Percentiles rank a stretch among this genome's conserved stretches.
Evolutionary conservation across 208 protist species (phyloP).

Genomic region (Crithidia sp.): DNA sequence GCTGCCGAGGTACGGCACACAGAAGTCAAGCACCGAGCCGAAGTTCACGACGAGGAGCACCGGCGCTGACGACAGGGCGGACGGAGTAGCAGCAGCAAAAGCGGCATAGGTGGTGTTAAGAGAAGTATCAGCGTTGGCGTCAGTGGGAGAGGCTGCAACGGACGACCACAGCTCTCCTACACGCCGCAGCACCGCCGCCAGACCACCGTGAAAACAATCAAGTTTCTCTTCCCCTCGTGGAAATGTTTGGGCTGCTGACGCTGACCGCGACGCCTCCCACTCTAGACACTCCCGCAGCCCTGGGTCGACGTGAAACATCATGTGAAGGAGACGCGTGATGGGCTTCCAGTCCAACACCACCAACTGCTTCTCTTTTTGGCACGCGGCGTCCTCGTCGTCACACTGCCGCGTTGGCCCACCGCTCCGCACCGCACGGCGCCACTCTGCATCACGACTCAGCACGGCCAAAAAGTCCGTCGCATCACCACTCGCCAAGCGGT

Average conservation of each 20-base stretch:
- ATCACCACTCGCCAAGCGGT: conserved; percentile 16
- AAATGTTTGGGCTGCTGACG: too few relatives aligned
- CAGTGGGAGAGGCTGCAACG: too few relatives aligned
- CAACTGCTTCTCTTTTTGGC: neutral
- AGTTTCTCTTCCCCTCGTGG: neutral
- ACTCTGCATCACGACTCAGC: conserved; percentile 23
- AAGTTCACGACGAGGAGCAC: conserved; percentile 6
- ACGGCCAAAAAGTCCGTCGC: conserved; percentile 18
- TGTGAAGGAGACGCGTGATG: conserved; percentile 11
- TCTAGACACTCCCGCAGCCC: conserved; percentile 13
- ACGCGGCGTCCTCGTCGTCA: too few relatives aligned
- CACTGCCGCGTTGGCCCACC: neutral
- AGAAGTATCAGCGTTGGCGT: too few relatives aligned
- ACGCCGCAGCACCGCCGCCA: conserved; percentile 1
- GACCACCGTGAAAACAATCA: conserved; percentile 9
- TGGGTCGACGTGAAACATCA: conserved; percentile 22
- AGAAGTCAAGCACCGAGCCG: conserved; percentile 8
- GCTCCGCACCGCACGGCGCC: conserved; percentile 3
- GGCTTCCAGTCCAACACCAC: conserved; percentile 28
- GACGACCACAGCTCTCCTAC: conserved; percentile 3
- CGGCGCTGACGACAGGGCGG: neutral
- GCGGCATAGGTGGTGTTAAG: too few relatives aligned
- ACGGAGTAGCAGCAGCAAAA: too few relatives aligned
- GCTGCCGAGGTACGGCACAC: neutral
- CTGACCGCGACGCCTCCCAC: conserved; percentile 10